Percentiles rank a stretch among this genome's conserved stretches.
phyloP scores from a whole-genome alignment of 768 basidiomycete genomes.

The Hericium rajendrae region DNA sequence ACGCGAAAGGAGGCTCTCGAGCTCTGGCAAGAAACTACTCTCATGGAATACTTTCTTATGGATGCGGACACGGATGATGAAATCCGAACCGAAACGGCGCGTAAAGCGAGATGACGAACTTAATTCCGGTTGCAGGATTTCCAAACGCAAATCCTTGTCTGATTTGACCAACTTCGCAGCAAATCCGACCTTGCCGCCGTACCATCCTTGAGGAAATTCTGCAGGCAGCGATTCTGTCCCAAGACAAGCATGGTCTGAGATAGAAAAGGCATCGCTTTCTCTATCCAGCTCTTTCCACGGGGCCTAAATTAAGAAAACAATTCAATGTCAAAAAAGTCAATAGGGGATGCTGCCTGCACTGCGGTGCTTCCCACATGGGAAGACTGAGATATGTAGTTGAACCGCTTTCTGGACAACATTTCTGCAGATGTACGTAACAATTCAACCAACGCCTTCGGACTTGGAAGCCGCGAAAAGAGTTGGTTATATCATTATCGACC shows the following conservation, averaged over 20 bases:
- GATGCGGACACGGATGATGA: conserved; percentile 43
- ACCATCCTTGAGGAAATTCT: conserved; percentile 31
- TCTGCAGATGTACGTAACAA: too few relatives aligned
- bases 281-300: conserved; percentile 56
- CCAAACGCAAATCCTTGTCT: conserved; percentile 24
- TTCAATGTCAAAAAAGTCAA: conserved; percentile 4
- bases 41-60: conserved; percentile 24
- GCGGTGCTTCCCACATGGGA: too few relatives aligned
- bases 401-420: too few relatives aligned
- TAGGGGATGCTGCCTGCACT: too few relatives aligned
- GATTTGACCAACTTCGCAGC: conserved; percentile 25
- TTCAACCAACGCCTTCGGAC: too few relatives aligned
- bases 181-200: conserved; percentile 55
- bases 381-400: too few relatives aligned
- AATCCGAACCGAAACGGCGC: conserved; percentile 53
- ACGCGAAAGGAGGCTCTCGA: conserved; percentile 23
- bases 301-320: conserved; percentile 25
- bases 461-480: too few relatives aligned
- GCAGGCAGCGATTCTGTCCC: conserved; percentile 20
- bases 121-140: conserved; percentile 39
- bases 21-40: conserved; percentile 2
- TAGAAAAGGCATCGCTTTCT: conserved; percentile 34
- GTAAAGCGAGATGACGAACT: conserved; percentile 48
- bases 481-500: too few relatives aligned
- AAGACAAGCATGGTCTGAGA: conserved; percentile 28